Evolutionary conservation across 1,139 yeast species (phyloP).

Genomic region (Taphrina flavorubra): DNA sequence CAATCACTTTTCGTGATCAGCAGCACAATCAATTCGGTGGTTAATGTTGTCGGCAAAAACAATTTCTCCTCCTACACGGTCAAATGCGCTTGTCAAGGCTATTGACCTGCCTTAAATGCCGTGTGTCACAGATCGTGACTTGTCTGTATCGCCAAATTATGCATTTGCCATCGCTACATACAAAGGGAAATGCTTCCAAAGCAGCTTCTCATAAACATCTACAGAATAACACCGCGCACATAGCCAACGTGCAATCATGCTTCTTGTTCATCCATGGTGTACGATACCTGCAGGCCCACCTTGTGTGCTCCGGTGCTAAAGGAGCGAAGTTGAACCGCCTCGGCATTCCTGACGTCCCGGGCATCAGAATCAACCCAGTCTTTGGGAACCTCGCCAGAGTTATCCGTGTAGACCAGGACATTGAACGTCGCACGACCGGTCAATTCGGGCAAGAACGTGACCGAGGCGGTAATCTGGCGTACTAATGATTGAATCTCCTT

Average conservation of each 20-base stretch:
- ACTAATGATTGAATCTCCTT: conserved; percentile 82
- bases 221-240: no score
- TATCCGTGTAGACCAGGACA: conserved; percentile 83
- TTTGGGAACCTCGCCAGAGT: conserved; percentile 70
- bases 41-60: not conserved
- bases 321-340: conserved; percentile 70
- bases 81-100: no score
- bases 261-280: conserved; percentile 52
- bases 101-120: no score
- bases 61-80: no score
- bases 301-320: conserved; percentile 73
- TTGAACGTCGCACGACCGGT: conserved; percentile 77
- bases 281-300: conserved; percentile 73
- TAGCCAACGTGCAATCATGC: not conserved
- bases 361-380: conserved; percentile 89
- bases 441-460: conserved; percentile 79
- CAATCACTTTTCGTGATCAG: not conserved
- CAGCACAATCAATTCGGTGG: not conserved
- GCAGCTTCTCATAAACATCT: no score
- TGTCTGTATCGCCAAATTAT: not conserved
- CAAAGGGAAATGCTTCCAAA: no score
- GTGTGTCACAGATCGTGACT: no score
- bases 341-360: conserved; percentile 63
- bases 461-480: conserved; percentile 87
- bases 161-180: not conserved